Conservation (phyloP, 306 rosid genomes). For the Malus domestica region ASM211411v1 NC_041803.1:9862001-9862500, state of each 20-base stretch:
- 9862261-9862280: constrained; percentile 40
- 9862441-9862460: neutral
- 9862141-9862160: constrained; percentile 78
- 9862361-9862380: constrained; percentile 98
- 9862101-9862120: constrained; percentile 56
- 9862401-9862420: constrained; percentile 94
- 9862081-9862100: constrained; percentile 76
- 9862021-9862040: constrained; percentile 96
- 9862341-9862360: constrained; percentile 97
- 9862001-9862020: constrained; percentile 66
- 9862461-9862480: neutral
- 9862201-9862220: neutral
- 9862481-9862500: too few relatives aligned
- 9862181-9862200: neutral
- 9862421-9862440: constrained; percentile 37
- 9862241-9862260: neutral
- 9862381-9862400: constrained; percentile 97
- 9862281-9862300: constrained; percentile 75
- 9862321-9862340: constrained; percentile 92
- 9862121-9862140: constrained; percentile 49
- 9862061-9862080: constrained; percentile 85
- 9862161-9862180: constrained; percentile 78
- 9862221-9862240: constrained; percentile 3
- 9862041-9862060: constrained; percentile 96
- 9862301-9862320: constrained; percentile 93